Percentiles rank a stretch among this genome's conserved stretches.
These are phyloP conservation scores for Jaltomata sinuosa DNA, from an alignment of 257 asterid genomes.

Conservation along the genomic window DNA sequence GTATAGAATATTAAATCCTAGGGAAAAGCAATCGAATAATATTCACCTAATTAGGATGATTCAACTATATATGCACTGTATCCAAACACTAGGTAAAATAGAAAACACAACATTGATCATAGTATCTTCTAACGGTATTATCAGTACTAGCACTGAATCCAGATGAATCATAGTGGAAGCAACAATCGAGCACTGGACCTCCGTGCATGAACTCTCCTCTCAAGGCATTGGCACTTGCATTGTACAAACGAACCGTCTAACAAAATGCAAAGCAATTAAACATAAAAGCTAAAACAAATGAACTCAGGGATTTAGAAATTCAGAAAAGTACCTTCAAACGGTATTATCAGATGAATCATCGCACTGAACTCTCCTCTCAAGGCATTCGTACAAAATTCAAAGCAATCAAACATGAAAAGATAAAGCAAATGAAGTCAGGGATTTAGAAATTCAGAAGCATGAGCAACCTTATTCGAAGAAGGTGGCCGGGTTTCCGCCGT, in stretches of 20 bases:
- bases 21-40: neutral
- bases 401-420: too few relatives aligned
- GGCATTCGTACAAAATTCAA: too few relatives aligned
- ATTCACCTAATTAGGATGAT: neutral
- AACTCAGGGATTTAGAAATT: too few relatives aligned
- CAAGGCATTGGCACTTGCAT: conserved; percentile 72
- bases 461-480: conserved; percentile 68
- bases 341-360: too few relatives aligned
- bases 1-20: neutral
- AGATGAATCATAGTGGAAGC: conserved; percentile 80
- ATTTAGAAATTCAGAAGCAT: neutral
- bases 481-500: conserved; percentile 63
- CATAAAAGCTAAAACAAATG: too few relatives aligned
- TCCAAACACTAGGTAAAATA: neutral
- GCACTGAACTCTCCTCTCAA: too few relatives aligned
- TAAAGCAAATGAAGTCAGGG: neutral
- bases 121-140: conserved; percentile 66
- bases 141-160: conserved; percentile 81
- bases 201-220: conserved; percentile 81
- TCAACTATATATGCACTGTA: neutral
- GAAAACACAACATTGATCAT: neutral
- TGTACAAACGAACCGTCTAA: conserved; percentile 70
- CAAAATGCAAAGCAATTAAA: neutral
- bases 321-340: too few relatives aligned
- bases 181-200: conserved; percentile 75